phyloP scores from a whole-genome alignment of 129 eudicot species.

The Centella asiatica region DNA sequence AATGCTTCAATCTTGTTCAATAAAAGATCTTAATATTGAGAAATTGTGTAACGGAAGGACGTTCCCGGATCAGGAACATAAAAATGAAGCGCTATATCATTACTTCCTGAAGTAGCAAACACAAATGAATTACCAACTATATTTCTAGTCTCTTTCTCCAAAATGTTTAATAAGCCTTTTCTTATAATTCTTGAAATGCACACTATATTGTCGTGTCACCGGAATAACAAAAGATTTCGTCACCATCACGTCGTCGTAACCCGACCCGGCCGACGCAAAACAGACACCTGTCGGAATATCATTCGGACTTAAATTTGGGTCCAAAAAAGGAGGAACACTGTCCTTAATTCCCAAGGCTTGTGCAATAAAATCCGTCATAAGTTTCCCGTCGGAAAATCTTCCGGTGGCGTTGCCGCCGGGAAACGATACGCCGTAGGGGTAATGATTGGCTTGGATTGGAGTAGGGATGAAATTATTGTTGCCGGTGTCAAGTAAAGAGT shows the following conservation, averaged over 20 bases:
- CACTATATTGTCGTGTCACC: constrained; percentile 15
- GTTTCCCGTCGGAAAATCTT: constrained; percentile 40
- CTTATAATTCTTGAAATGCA: constrained; percentile 19
- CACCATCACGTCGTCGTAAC: constrained; percentile 33
- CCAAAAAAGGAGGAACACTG: constrained; percentile 33
- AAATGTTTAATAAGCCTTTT: constrained; percentile 19
- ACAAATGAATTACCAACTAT: constrained; percentile 28
- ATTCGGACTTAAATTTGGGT: constrained; percentile 24
- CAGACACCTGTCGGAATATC: constrained; percentile 37
- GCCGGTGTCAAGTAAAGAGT: constrained; percentile 37
- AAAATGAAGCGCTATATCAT: constrained; percentile 27
- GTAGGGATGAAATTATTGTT: constrained; percentile 36
- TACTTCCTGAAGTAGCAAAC: constrained; percentile 32
- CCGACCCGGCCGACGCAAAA: constrained; percentile 49
- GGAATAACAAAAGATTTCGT: constrained; percentile 22
- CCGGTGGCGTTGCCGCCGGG: constrained; percentile 37
- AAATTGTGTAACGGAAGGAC: constrained; percentile 18
- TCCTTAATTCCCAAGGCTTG: constrained; percentile 34
- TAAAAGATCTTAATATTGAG: constrained; percentile 31
- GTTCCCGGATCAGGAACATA: constrained; percentile 23
- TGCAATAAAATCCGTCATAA: constrained; percentile 37
- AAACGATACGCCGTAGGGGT: constrained; percentile 34
- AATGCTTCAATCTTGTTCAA: constrained; percentile 22
- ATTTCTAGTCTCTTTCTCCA: constrained; percentile 28
- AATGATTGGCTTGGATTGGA: constrained; percentile 21